Evolutionary conservation across 148 eudicot genomes (phyloP), one percentile per base, ranked within the genome.

Genomic region (Spergularia bocconei): DNA sequence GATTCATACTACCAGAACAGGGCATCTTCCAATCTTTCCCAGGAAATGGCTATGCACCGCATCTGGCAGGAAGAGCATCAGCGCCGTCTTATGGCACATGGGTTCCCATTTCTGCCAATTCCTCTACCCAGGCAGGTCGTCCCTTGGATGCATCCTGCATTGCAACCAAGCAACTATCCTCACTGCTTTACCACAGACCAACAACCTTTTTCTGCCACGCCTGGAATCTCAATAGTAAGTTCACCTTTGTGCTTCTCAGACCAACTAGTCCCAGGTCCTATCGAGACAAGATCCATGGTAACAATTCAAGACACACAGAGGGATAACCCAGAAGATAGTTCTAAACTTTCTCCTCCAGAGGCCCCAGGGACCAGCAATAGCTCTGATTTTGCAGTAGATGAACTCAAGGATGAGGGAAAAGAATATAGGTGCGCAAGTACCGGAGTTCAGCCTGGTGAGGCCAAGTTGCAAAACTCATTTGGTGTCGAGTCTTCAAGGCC

Each of bases 21-120:
- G 85, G 66, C 81, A 61, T 70, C 84, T 70, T 50, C 84, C 38
- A 73, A 56, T 78, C 67, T 80, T 73, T 62, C 87, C n/a, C 48
- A 85, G 15, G 86, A 83, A 75, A 75, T 81, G 57, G 83, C 82
- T 64, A 72, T 80, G 77, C 82, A 87, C 64, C 82, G 75, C 69
- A 77, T 81, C 73, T 87, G 88, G 88, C 86, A 85, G 50, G 61
- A 74, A 61, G 85, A 82, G 66, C 82, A 83, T 44, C 90, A 83
- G 60, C 76, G 77, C 72, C 88, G 72, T 36, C 75, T 85, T 33
- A 72, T 78, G 83, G 74, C 83, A 41, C 67, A 79, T 68, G 84
- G 83, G 4, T 48, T 87, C 75, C 65, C 77, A 33, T 41, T 77
- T 59, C 79, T 79, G 20, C 82, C 81, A 5, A 59, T 67, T 71